These are phyloP conservation scores for Phytophthora tubulina DNA, from an alignment of 352 stramenopile genomes.

Conservation along the genomic window DNA sequence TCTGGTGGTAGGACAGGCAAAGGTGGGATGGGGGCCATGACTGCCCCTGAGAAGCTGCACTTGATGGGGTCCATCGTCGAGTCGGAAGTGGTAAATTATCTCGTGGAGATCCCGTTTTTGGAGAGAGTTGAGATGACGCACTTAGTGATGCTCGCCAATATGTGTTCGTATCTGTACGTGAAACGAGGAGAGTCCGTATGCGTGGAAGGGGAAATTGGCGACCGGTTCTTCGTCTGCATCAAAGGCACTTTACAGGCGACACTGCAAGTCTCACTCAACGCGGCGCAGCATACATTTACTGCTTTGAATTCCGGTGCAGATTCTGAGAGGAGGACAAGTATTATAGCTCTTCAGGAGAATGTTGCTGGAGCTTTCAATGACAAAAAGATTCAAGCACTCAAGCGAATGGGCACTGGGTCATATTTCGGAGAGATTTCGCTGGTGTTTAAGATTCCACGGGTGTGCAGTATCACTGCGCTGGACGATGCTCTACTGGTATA, in stretches of 20 bases:
- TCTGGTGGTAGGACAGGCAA: slow-evolving; percentile 42
- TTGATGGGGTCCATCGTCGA: slow-evolving; percentile 73
- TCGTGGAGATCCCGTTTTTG: slow-evolving; percentile 75
- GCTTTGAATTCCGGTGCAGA: slow-evolving; percentile 8
- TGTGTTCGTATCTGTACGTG: slow-evolving; percentile 78
- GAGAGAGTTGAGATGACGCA: slow-evolving; percentile 66
- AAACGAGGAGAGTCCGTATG: slow-evolving; percentile 59
- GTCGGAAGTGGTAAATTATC: slow-evolving; percentile 73
- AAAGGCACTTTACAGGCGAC: slow-evolving; percentile 62
- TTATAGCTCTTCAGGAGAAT: slow-evolving; percentile 26
- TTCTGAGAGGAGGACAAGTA: slow-evolving; percentile 20
- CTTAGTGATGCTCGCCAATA: slow-evolving; percentile 67
- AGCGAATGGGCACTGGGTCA: slow-evolving; percentile 57
- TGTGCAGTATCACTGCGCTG: slow-evolving; percentile 70
- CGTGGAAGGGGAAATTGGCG: slow-evolving; percentile 64
- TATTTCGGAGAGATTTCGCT: slow-evolving; percentile 86
- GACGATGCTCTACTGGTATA: slow-evolving; percentile 74
- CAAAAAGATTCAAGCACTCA: slow-evolving; percentile 62
- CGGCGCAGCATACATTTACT: slow-evolving; percentile 37
- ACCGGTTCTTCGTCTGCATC: slow-evolving; percentile 81
- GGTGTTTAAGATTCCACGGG: slow-evolving; percentile 73
- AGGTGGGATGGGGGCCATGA: slow-evolving; percentile 38
- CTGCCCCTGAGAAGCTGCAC: slow-evolving; percentile 67
- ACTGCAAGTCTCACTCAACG: slow-evolving; percentile 48
- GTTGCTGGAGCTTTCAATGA: slow-evolving; percentile 17